Evolutionary conservation across 768 basidiomycete species (phyloP).

Genomic region (Trametes sanguinea): DNA sequence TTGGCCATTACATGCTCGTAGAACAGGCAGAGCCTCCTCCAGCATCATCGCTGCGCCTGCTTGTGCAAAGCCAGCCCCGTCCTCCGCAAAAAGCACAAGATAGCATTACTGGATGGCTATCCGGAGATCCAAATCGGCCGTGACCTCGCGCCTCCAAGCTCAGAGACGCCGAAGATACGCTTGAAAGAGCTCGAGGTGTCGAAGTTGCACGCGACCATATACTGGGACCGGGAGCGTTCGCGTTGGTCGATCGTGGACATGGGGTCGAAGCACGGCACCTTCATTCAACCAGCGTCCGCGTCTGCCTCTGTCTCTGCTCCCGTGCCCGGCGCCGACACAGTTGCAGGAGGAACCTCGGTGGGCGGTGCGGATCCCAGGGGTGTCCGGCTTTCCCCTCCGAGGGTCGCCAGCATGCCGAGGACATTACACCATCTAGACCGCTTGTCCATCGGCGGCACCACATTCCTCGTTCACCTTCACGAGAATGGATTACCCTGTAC

Average conservation of each 20-base stretch:
- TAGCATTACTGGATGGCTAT: conserved; percentile 65
- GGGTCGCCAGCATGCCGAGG: conserved; percentile 69
- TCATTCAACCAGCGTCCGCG: conserved; percentile 40
- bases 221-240: conserved; percentile 59
- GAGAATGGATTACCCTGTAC: conserved; percentile 59
- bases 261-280: conserved; percentile 86
- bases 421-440: conserved; percentile 63
- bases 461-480: conserved; percentile 73
- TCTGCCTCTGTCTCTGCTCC: conserved; percentile 23
- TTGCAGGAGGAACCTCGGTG: neutral
- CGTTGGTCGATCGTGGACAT: conserved; percentile 82
- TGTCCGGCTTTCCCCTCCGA: conserved; percentile 60
- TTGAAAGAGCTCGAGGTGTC: conserved; percentile 85
- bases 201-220: conserved; percentile 76
- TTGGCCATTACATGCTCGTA: neutral
- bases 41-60: conserved; percentile 40
- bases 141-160: conserved; percentile 56
- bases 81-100: conserved; percentile 50
- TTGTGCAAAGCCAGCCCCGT: conserved; percentile 42
- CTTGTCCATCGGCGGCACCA: conserved; percentile 69
- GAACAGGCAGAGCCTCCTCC: neutral
- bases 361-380: conserved; percentile 31
- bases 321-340: no score
- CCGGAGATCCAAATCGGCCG: conserved; percentile 74
- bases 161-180: conserved; percentile 61